Conservation (phyloP, 257 asterid species). For the Orobanche coerulescens region DNA sequence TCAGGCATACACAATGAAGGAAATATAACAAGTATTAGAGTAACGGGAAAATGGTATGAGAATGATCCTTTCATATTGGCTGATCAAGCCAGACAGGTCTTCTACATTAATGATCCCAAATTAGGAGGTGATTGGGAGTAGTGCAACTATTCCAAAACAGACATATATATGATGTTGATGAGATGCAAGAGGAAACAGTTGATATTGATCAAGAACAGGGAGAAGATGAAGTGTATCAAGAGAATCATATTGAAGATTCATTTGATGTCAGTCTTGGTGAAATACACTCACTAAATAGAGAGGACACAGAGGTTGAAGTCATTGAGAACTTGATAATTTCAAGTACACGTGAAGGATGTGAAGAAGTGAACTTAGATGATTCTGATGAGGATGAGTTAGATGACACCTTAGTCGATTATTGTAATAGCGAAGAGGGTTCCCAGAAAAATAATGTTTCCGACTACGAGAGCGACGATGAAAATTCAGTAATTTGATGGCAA, state of each 20-base stretch:
- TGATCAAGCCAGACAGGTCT: neutral
- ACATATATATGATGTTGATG: constrained; percentile 4
- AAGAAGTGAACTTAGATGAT: neutral
- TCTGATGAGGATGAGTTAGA: neutral
- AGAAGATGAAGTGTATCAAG: neutral
- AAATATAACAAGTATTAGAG: neutral
- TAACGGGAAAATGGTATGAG: neutral
- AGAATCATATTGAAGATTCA: neutral
- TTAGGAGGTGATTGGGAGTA: neutral
- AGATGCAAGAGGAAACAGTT: neutral
- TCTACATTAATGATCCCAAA: neutral
- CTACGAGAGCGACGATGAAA: neutral
- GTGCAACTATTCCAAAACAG: constrained; percentile 8
- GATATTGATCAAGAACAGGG: neutral
- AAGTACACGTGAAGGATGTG: neutral
- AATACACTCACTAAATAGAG: neutral
- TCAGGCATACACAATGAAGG: neutral
- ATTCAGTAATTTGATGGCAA: neutral
- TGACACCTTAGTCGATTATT: neutral
- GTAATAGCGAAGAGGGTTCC: neutral
- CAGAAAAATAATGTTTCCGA: neutral
- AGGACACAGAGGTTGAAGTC: neutral
- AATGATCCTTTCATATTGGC: neutral
- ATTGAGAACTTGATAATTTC: neutral
- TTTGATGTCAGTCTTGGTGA: neutral